Percentiles rank a stretch among this genome's conserved stretches.
Conservation (phyloP, 768 basidiomycete genomes). For the Suillus clintonianus region DNA sequence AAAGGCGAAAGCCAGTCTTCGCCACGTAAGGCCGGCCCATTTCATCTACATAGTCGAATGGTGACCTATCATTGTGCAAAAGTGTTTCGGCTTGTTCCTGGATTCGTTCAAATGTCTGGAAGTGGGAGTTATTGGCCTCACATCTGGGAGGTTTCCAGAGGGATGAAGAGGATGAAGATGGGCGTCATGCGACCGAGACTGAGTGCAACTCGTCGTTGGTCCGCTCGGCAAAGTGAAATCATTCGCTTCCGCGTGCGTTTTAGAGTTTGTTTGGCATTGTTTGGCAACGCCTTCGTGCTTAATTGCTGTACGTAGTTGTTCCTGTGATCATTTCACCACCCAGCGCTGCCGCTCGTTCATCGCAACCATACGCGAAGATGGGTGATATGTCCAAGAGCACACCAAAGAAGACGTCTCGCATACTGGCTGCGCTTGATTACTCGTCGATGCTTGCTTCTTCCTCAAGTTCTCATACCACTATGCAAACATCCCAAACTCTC, state of each 20-base stretch:
- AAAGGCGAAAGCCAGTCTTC: no score
- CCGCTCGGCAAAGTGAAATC: not conserved
- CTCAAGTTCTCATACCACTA: not conserved
- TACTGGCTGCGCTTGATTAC: conserved; percentile 14
- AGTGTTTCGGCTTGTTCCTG: conserved; percentile 64
- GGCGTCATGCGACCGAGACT: not conserved
- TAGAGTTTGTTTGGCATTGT: conserved; percentile 4
- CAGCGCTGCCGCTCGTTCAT: conserved; percentile 2
- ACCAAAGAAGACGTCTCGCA: conserved; percentile 6
- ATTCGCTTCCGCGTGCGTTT: not conserved
- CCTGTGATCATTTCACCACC: not conserved
- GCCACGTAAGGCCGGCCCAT: conserved; percentile 76
- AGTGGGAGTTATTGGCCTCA: conserved; percentile 51
- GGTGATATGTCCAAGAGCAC: conserved; percentile 1
- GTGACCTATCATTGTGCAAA: conserved; percentile 64
- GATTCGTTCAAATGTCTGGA: conserved; percentile 66
- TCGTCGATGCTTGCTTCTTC: conserved; percentile 1
- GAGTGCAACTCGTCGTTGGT: not conserved
- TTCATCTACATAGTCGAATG: conserved; percentile 73
- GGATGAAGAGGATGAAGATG: not conserved
- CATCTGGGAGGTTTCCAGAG: not conserved
- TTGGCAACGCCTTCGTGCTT: conserved; percentile 1
- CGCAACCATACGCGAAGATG: conserved; percentile 1
- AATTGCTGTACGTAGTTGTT: not conserved
- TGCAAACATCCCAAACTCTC: not conserved